Evolutionary conservation across 176 grass and related monocot genomes (phyloP), one percentile per base, ranked within the genome.

Genomic region (Panicum miliaceum): DNA sequence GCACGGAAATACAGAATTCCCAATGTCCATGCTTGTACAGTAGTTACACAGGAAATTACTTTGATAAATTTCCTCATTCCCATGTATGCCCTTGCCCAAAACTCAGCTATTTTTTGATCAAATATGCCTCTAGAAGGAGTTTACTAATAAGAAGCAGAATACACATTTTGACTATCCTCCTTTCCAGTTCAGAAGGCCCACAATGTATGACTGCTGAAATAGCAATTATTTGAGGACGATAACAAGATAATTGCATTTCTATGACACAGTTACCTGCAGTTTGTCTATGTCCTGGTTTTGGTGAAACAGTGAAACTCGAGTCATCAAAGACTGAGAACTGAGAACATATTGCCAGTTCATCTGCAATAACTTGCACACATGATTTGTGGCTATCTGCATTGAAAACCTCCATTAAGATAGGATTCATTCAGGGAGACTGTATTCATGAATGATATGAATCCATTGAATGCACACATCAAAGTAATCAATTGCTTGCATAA

Each of bases 341-440:
- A 76, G 80, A 89, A 79, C 34, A 40, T 27, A 58, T n/a, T 84
- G 47, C 38, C 12, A 40, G 37, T 67, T 89, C 73, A 64, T 64
- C n/a, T 12, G 40, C 68, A 48, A 48, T 23, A 68, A 74, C 40
- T 58, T 74, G 40, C 25, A 20, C 27, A 34, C 16, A 35, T 84
- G 50, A 72, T 20, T 6, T 36, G 57, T 20, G 22, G 25, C 75
- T 52, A 50, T 46, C 19, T 64, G 46, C 45, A 78, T 71, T 73
- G 60, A 88, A 82, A 3, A 47, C 38, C 37, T 64, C 68, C 15
- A 66, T 37, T 46, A 12, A 84, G 35, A 75, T 73, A 22, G 41
- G 61, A 80, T 11, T 68, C 64, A 74, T 59, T 7, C 7, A 68
- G 52, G 51, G 77, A 26, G 16, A 77, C 32, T 61, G 37, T 25